Percentiles rank a stretch among this genome's conserved stretches.
Conservation (phyloP, 148 eudicot species). For the Beta vulgaris region DNA sequence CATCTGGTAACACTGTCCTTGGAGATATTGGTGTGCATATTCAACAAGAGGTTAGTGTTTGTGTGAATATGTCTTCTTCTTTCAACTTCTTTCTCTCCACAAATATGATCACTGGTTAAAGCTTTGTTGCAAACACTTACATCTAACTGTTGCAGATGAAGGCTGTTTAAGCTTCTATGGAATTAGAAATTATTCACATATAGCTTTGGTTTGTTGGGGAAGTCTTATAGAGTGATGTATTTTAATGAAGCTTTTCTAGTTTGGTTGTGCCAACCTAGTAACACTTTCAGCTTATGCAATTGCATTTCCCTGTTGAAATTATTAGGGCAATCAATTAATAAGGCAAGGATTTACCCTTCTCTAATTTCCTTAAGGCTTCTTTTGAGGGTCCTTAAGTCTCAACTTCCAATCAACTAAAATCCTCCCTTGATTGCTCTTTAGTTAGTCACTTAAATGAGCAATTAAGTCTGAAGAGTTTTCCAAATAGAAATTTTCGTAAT, state of each 20-base stretch:
- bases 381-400: no score
- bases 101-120: neutral
- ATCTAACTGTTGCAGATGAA: neutral
- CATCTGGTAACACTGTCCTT: slow-evolving; percentile 79
- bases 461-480: no score
- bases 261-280: neutral
- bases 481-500: no score
- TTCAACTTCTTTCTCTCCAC: neutral
- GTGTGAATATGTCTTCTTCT: slow-evolving; percentile 13
- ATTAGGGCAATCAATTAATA: no score
- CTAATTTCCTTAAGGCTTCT: no score
- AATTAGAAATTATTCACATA: neutral
- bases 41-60: slow-evolving; percentile 76
- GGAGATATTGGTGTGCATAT: slow-evolving; percentile 91
- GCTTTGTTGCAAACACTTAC: neutral
- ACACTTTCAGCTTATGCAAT: neutral
- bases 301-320: neutral
- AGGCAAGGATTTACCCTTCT: no score
- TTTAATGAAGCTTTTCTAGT: neutral
- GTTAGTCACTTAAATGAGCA: no score
- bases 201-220: neutral
- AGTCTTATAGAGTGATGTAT: neutral
- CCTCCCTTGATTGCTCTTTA: no score
- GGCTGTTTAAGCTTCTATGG: neutral
- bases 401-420: no score